Conservation (phyloP, 192 early-diverging fungal genomes). For the Entophlyctis helioformis region DNA sequence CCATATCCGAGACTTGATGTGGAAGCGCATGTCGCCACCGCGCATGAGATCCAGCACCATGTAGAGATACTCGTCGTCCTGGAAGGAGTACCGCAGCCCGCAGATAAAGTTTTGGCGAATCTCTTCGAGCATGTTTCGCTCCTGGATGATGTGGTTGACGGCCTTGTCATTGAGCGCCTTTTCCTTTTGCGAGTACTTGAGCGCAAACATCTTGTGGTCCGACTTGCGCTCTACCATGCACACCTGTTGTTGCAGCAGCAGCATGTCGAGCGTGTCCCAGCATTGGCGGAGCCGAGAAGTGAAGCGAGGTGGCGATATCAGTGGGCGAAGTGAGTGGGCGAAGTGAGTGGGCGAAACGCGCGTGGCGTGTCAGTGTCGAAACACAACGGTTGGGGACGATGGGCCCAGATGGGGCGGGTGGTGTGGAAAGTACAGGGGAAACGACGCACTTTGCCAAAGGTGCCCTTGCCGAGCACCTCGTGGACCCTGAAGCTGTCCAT, state of each 20-base stretch:
- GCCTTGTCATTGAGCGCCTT: slow-evolving; percentile 69
- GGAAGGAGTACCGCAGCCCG: slow-evolving; percentile 31
- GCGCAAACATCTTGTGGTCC: slow-evolving; percentile 64
- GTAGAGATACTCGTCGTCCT: slow-evolving; percentile 30
- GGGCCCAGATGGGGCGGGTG: not conserved
- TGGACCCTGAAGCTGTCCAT: no score
- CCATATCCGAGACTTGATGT: slow-evolving; percentile 17
- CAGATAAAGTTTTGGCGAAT: slow-evolving; percentile 75
- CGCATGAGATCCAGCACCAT: slow-evolving; percentile 37
- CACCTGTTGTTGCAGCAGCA: slow-evolving; percentile 27
- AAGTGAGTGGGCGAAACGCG: not conserved
- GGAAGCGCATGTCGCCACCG: slow-evolving; percentile 34
- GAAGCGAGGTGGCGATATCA: not conserved
- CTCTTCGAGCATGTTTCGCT: slow-evolving; percentile 77
- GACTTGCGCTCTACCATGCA: slow-evolving; percentile 83
- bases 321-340: not conserved
- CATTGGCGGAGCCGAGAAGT: not conserved
- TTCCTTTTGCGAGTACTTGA: slow-evolving; percentile 94
- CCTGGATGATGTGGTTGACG: slow-evolving; percentile 79
- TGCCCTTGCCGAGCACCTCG: slow-evolving; percentile 86
- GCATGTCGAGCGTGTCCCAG: not conserved
- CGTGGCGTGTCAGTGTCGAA: not conserved
- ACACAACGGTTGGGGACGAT: not conserved
- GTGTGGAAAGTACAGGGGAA: no score
- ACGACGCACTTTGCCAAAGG: slow-evolving; percentile 66